Base-by-base conservation (phyloP, 768 basidiomycete genomes). In the Mycena olivaceomarginata region DNA sequence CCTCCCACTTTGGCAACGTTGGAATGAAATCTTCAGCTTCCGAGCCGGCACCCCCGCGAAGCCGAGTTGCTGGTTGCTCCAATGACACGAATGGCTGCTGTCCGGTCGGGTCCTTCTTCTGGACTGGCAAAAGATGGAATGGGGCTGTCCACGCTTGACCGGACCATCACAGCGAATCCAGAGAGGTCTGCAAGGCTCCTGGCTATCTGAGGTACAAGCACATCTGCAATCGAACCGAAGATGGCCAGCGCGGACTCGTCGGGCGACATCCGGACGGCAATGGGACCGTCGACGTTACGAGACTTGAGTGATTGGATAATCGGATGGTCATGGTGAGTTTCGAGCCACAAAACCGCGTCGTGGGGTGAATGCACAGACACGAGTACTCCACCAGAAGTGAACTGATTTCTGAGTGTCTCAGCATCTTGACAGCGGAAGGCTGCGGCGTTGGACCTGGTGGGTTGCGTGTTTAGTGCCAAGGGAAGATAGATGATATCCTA, bases 41-140 rank as follows among this genome's bases (percentile, higher is more conserved):
- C 12, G 48, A 20, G 48, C 18, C 48, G 0, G 67, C 69, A 37
- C 53, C 69, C 0, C 69, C 69, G 13, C 69, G 69, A 9, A 70
- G 53, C 0, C 51, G 18, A 12, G 45, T 3, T 9, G 43, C 57
- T 46, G 43, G n/a, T 22, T 31, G 31, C 31, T 31, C 12, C 7
- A 2, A 5, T 9, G 60, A 53, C 0, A 51, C n/a, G 15, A 31
- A n/a, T 57, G 22, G 22, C 56, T 57, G 56, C 48, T 51, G 13
- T 8, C 2, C 8, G 1, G 48, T 15, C 18, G 18, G 48, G 48
- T 18, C 6, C 6, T 15, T 20, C 18, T 1, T 20, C 20, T 20
- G 12, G 22, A 8, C n/a, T 20, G 9, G 9, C 56, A 5, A 57
- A 25, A 13, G 7, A 8, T 1, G 22, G 20, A 22, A 57, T n/a